Evolutionary conservation across 1,284 basidiomycete species (phyloP).

Genomic region (Fomitiporia mediterranea): DNA sequence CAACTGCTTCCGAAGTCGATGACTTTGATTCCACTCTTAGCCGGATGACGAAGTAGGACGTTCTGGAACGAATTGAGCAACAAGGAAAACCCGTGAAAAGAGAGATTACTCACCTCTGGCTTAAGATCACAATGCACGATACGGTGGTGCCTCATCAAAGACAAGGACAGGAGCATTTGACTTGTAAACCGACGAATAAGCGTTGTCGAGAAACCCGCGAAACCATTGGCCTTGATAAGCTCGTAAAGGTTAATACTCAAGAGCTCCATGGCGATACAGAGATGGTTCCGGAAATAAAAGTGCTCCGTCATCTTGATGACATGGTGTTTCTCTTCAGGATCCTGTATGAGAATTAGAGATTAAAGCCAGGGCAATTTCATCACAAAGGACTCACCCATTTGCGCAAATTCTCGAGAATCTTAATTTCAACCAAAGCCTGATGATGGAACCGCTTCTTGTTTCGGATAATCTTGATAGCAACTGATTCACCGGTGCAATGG

Average conservation of each 20-base stretch:
- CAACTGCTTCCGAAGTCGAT: slow-evolving; percentile 99
- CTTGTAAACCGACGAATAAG: slow-evolving; percentile 95
- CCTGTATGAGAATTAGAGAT: slow-evolving; percentile 45
- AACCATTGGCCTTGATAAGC: slow-evolving; percentile 98
- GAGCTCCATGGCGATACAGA: slow-evolving; percentile 98
- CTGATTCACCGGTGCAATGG: slow-evolving; percentile 93
- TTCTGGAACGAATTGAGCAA: slow-evolving; percentile 52
- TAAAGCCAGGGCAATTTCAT: too few species aligned
- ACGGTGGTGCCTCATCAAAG: slow-evolving; percentile 92
- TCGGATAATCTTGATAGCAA: slow-evolving; percentile 98
- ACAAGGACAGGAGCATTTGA: slow-evolving; percentile 90
- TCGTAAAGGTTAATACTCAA: slow-evolving; percentile 99
- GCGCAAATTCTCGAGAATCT: slow-evolving; percentile 92
- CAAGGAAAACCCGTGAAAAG: background rate
- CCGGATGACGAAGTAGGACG: slow-evolving; percentile 89
- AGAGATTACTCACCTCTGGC: slow-evolving; percentile 69
- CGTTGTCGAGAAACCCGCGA: slow-evolving; percentile 92
- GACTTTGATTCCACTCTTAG: slow-evolving; percentile 95
- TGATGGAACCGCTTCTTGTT: slow-evolving; percentile 99
- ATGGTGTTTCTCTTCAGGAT: slow-evolving; percentile 93
- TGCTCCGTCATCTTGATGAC: slow-evolving; percentile 99
- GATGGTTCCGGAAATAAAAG: slow-evolving; percentile 96
- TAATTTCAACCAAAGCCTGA: slow-evolving; percentile 97
- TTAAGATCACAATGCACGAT: slow-evolving; percentile 99
- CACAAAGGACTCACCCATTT: slow-evolving; percentile 82